A percentile compares a stretch with the other conserved stretches of the same genome.
Evolutionary conservation across 2,329 filamentous ascomycete species (phyloP).

Genomic region (Scedosporium aurantiacum): DNA sequence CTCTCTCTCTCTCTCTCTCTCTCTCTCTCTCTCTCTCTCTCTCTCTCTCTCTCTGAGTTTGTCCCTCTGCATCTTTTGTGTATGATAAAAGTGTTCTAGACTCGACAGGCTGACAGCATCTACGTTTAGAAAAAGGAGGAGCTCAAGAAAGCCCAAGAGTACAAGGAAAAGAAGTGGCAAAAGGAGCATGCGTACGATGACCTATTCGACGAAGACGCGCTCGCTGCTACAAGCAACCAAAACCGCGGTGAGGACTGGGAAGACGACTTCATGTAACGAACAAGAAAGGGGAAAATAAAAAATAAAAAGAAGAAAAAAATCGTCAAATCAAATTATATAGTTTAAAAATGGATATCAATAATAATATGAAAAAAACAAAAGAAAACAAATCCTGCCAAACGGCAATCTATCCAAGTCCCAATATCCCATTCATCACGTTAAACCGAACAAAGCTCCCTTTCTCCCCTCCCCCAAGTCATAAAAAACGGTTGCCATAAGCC

Average conservation of each 20-base stretch:
- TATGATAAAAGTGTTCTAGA: no score
- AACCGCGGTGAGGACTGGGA: constrained; percentile 66
- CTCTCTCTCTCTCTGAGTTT: no score
- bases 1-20: constrained; percentile 2
- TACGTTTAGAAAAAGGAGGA: constrained; percentile 61
- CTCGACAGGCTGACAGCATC: no score
- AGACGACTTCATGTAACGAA: constrained; percentile 79
- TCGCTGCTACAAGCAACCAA: constrained; percentile 73
- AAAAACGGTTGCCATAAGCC: not conserved
- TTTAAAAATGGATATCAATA: constrained; percentile 1
- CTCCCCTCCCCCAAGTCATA: not conserved
- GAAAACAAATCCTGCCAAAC: not conserved
- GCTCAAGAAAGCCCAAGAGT: constrained; percentile 60
- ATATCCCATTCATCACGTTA: not conserved
- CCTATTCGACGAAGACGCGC: constrained; percentile 71
- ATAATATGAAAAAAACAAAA: not conserved
- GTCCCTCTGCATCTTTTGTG: no score
- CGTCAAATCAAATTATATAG: not conserved
- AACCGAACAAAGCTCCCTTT: not conserved
- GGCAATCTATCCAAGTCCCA: not conserved
- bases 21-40: no score
- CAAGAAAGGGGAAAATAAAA: no score
- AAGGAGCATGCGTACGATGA: constrained; percentile 98
- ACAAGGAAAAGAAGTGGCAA: constrained; percentile 82
- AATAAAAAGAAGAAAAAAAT: not conserved